A percentile compares a stretch with the other conserved stretches of the same genome.
These are phyloP conservation scores for Capsicum baccatum DNA, from an alignment of 257 asterid genomes.

Conservation along the genomic window DNA sequence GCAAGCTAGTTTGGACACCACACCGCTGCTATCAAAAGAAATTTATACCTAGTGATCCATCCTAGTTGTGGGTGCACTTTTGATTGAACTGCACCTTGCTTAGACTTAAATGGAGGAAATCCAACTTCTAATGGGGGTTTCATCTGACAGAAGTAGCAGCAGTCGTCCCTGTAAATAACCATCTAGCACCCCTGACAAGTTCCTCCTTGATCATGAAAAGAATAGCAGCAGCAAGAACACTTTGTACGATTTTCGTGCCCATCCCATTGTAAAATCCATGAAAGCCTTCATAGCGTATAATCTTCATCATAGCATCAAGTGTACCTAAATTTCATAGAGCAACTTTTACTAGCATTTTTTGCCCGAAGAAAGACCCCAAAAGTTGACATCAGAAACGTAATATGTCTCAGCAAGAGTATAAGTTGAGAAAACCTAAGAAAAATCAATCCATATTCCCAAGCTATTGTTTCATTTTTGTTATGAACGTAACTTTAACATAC, in stretches of 20 bases:
- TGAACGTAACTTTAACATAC: not conserved
- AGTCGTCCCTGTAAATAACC: slow-evolving; percentile 64
- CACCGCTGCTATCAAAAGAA: not conserved
- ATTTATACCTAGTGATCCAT: not conserved
- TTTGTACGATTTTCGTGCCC: slow-evolving; percentile 93
- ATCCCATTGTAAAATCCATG: slow-evolving; percentile 87
- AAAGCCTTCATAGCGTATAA: slow-evolving; percentile 81
- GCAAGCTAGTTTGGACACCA: not conserved
- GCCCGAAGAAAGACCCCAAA: not conserved
- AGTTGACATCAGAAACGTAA: not conserved
- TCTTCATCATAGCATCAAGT: slow-evolving; percentile 81
- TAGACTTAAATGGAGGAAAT: not conserved
- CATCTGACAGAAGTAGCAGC: slow-evolving; percentile 38
- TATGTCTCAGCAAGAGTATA: not conserved
- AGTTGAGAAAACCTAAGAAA: not conserved
- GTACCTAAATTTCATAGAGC: slow-evolving; percentile 63
- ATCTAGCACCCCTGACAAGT: slow-evolving; percentile 78
- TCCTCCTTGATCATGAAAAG: slow-evolving; percentile 98
- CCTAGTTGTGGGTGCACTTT: not conserved
- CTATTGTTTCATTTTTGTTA: not conserved
- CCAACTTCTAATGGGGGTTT: slow-evolving; percentile 36
- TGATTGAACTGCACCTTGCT: not conserved
- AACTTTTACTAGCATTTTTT: not conserved
- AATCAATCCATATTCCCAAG: not conserved
- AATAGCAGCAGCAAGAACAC: slow-evolving; percentile 96